phyloP scores from a whole-genome alignment of 768 basidiomycete genomes.

The Tylopilus sp. region DNA sequence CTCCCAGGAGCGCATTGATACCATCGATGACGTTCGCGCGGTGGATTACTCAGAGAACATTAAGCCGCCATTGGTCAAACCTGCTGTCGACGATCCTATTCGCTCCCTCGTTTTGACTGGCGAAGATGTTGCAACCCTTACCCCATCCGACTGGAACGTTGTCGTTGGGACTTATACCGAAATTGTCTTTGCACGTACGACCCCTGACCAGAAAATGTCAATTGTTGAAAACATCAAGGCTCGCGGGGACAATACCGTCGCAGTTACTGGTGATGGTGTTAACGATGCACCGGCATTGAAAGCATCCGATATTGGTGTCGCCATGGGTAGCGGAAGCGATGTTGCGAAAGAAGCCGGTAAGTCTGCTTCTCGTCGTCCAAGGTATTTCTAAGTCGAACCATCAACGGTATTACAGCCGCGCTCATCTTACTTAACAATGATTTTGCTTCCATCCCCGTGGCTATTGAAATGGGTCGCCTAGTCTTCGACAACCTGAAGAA shows the following conservation, averaged over 20 bases:
- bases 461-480: slow-evolving; percentile 56
- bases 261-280: slow-evolving; percentile 56
- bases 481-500: slow-evolving; percentile 60
- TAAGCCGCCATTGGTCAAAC: slow-evolving; percentile 30
- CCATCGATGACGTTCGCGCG: slow-evolving; percentile 27
- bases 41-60: slow-evolving; percentile 18
- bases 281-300: slow-evolving; percentile 52
- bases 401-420: slow-evolving; percentile 29
- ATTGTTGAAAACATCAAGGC: slow-evolving; percentile 54
- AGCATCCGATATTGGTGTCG: slow-evolving; percentile 53
- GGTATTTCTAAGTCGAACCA: not conserved
- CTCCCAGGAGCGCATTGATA: slow-evolving; percentile 36
- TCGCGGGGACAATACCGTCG: slow-evolving; percentile 46
- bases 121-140: slow-evolving; percentile 39
- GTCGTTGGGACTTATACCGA: slow-evolving; percentile 37
- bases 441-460: slow-evolving; percentile 55
- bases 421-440: slow-evolving; percentile 57
- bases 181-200: slow-evolving; percentile 52
- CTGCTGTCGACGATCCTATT: slow-evolving; percentile 35
- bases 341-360: slow-evolving; percentile 55
- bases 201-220: slow-evolving; percentile 54
- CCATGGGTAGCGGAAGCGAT: slow-evolving; percentile 48
- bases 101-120: slow-evolving; percentile 43
- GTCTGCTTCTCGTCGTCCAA: slow-evolving; percentile 2
- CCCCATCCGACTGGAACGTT: slow-evolving; percentile 37